Base-by-base conservation (phyloP, 2,329 filamentous ascomycete species). In the Drechslerella dactyloides region DNA sequence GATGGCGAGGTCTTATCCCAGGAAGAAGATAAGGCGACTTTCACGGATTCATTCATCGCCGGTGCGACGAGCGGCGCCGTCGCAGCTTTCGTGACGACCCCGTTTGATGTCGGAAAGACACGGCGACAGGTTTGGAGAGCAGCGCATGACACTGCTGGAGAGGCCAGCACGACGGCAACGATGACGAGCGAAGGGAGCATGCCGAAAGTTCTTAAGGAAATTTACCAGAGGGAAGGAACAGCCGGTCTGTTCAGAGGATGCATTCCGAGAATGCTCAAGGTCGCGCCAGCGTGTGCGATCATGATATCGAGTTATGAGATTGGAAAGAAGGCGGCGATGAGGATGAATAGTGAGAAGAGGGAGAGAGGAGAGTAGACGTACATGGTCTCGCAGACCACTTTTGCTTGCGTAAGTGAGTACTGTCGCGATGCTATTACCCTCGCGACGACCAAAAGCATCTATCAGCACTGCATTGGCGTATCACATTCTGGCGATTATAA, bases 31-130 rank as follows among this genome's bases (percentile, higher is more conserved):
- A 72, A 72, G 33, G 81, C 24, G 84, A 94, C 93, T 0, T 91
- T 97, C 61, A 80, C 90, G 24, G 93, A 97, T 80, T 94, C 91
- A 76, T 99, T 97, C 77, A 81, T 91, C 17, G 90, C 93, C 0
- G 94, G 94, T 17, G 91, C 91, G 0, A 79, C 85, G 1, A 94
- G 93, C 0, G 94, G 94, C 2, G 89, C 90, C 0, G 84, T 94
- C 27, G 92, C 94, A 0, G 93, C 93, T 0, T 85, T 97, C 21
- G 84, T 94, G 19, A 99, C 94, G 0, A 97, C 90, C 69, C 94
- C 94, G 0, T 99, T 99, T 76, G 94, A 99, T 77, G 94, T 99
- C 0, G 94, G 94, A 76, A 99, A 99, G 82, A 99, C 94, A 2
- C 85, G 94, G 19, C 93, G 93, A 68, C 94, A 99, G 79, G 88